Evolutionary conservation across 441 rosid species (phyloP).

Genomic region (Corymbia calophylla): DNA sequence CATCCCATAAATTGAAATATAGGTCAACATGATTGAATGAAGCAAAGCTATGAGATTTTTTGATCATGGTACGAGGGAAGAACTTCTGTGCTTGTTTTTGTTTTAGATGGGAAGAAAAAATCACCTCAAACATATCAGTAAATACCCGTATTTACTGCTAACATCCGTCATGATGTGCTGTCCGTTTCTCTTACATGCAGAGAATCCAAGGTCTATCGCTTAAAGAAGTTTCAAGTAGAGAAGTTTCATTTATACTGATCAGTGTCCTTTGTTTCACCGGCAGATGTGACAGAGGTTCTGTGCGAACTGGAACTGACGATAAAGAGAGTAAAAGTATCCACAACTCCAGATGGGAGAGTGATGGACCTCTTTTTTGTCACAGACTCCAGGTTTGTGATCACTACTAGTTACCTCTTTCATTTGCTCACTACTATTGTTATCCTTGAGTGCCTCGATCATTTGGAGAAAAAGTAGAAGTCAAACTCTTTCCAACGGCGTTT

Average conservation of each 20-base stretch:
- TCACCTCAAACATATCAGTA: background rate
- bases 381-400: constrained; percentile 44
- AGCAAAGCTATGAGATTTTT: background rate
- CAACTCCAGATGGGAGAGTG: constrained; percentile 64
- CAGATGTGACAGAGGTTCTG: constrained; percentile 57
- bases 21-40: background rate
- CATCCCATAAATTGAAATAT: background rate
- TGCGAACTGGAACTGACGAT: constrained; percentile 57
- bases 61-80: background rate
- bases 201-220: background rate
- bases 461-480: background rate
- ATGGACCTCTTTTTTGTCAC: constrained; percentile 67
- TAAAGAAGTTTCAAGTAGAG: background rate
- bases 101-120: background rate
- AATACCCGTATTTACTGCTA: background rate
- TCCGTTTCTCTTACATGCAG: background rate
- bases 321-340: constrained; percentile 58
- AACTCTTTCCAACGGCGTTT: background rate
- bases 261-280: background rate
- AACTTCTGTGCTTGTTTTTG: background rate
- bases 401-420: background rate
- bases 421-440: background rate
- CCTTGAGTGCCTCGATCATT: background rate
- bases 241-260: background rate
- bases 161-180: background rate